phyloP scores from a whole-genome alignment of 495 filamentous ascomycete genomes.

The Penicillium canescens region DNA sequence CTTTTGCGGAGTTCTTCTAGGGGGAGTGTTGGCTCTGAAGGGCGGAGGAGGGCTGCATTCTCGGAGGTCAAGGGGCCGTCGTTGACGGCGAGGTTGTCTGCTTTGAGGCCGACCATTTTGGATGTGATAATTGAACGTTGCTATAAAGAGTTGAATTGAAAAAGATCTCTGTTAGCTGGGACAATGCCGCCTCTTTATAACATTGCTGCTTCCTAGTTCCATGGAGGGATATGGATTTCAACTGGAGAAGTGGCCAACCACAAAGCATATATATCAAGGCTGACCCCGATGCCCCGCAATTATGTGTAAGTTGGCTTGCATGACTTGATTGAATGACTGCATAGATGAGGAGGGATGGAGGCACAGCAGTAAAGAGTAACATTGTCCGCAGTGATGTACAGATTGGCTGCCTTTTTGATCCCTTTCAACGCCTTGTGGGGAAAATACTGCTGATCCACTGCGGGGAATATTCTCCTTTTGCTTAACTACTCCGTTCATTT shows the following conservation, averaged over 20 bases:
- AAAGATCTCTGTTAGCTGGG: neutral
- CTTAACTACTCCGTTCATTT: too few relatives aligned
- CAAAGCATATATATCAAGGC: neutral
- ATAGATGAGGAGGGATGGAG: conserved; percentile 1
- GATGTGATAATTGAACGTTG: neutral
- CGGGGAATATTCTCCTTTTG: conserved; percentile 10
- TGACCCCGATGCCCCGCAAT: conserved; percentile 8
- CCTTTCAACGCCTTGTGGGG: neutral
- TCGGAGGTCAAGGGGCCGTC: conserved; percentile 54
- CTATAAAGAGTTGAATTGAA: neutral
- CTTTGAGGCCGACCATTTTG: conserved; percentile 33
- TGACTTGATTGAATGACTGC: conserved; percentile 5
- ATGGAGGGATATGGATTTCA: conserved; percentile 10
- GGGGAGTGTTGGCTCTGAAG: conserved; percentile 37
- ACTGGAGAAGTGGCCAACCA: conserved; percentile 16
- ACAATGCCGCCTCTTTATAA: conserved; percentile 9
- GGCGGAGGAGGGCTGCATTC: conserved; percentile 44
- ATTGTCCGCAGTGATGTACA: conserved; percentile 10
- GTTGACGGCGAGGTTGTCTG: conserved; percentile 43
- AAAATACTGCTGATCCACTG: conserved; percentile 8
- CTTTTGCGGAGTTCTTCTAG: conserved; percentile 50
- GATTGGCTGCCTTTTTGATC: neutral
- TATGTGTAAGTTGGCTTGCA: neutral
- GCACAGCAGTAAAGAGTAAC: conserved; percentile 11
- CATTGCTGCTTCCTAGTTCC: neutral